These are phyloP conservation scores for Exserohilum turcica DNA, from an alignment of 2,329 filamentous ascomycete genomes.

Conservation along the genomic window DNA sequence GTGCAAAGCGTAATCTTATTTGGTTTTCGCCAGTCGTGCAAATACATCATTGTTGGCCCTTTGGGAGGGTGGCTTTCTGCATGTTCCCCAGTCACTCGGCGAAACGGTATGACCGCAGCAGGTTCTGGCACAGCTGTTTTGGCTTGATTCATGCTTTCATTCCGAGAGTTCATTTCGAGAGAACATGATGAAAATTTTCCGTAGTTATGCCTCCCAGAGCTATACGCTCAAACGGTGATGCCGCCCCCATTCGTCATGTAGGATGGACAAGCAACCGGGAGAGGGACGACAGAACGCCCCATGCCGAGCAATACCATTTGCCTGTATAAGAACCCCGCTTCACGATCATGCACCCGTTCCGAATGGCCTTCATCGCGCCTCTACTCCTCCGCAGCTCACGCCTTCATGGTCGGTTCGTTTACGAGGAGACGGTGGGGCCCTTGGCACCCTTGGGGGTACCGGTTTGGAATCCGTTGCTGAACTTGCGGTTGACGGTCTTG, in stretches of 20 bases:
- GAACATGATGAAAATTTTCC: slow-evolving; percentile 48
- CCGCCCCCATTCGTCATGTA: slow-evolving; percentile 38
- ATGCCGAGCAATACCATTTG: slow-evolving; percentile 47
- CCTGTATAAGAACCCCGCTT: slow-evolving; percentile 40
- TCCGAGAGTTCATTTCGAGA: slow-evolving; percentile 36
- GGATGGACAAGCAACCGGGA: slow-evolving; percentile 41
- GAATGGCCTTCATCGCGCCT: slow-evolving; percentile 34
- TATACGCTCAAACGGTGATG: slow-evolving; percentile 34
- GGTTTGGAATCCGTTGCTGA: slow-evolving; percentile 97
- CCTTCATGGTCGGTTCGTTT: slow-evolving; percentile 19
- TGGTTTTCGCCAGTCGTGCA: neutral
- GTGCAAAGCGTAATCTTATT: neutral
- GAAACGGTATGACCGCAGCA: neutral
- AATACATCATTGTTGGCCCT: neutral
- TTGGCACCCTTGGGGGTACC: slow-evolving; percentile 84
- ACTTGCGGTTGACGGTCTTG: slow-evolving; percentile 87
- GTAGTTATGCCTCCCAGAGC: slow-evolving; percentile 45
- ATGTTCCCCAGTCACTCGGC: slow-evolving; percentile 1
- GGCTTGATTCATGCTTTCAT: slow-evolving; percentile 38
- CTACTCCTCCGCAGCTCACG: slow-evolving; percentile 23
- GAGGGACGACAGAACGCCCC: slow-evolving; percentile 46
- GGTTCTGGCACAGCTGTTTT: slow-evolving; percentile 8
- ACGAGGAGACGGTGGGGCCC: slow-evolving; percentile 56
- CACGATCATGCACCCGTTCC: slow-evolving; percentile 38
- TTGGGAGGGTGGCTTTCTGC: neutral